Conservation (phyloP, 169 alveolate genomes). For the Eimeria acervulina region DNA sequence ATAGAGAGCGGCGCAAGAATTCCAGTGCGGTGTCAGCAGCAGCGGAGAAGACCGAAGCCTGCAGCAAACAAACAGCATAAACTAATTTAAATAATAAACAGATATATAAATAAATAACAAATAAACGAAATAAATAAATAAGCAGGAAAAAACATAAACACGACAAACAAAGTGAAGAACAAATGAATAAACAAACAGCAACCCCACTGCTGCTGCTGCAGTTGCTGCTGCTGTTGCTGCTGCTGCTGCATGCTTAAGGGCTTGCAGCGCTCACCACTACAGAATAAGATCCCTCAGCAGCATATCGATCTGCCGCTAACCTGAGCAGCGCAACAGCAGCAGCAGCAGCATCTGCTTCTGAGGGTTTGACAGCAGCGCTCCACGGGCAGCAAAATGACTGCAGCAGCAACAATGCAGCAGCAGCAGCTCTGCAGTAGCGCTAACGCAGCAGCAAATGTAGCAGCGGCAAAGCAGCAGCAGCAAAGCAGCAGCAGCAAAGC, state of each 20-base stretch:
- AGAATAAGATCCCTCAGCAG: slow-evolving; percentile 31
- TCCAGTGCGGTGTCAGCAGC: slow-evolving; percentile 25
- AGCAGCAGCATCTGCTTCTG: neutral
- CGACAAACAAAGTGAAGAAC: too few species aligned
- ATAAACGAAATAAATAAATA: too few species aligned
- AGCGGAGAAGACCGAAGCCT: slow-evolving; percentile 49
- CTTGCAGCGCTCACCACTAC: slow-evolving; percentile 6
- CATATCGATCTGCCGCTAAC: slow-evolving; percentile 28
- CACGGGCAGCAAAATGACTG: neutral
- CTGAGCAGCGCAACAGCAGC: slow-evolving; percentile 6
- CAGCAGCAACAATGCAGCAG: slow-evolving; percentile 22
- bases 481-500: neutral
- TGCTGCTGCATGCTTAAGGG: neutral
- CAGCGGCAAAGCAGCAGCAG: neutral
- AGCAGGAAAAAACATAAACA: too few species aligned
- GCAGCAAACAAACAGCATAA: slow-evolving; percentile 3
- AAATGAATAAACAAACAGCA: neutral
- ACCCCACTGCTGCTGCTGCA: neutral
- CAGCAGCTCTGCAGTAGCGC: neutral
- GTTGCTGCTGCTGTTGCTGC: slow-evolving; percentile 11
- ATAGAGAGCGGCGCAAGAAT: neutral
- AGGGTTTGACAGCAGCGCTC: neutral
- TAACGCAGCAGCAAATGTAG: neutral
- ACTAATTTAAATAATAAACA: too few species aligned
- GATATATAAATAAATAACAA: too few species aligned